phyloP scores from a whole-genome alignment of 202 grass and related monocot genomes.

The Musa balbisiana region DNA sequence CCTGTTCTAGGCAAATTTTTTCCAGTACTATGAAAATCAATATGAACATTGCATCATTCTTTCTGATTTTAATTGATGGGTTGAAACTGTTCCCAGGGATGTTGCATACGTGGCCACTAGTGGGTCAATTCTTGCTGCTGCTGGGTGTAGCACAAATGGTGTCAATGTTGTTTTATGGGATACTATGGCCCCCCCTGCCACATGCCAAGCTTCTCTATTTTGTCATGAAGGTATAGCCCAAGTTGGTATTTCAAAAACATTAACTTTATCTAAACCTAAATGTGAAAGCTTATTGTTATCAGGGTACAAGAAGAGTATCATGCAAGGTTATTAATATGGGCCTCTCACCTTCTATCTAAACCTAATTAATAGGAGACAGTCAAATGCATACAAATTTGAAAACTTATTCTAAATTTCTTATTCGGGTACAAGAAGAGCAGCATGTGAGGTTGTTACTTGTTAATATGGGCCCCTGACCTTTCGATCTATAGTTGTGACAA shows the following conservation, averaged over 20 bases:
- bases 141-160: conserved; percentile 68
- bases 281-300: no score
- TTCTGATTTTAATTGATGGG: conserved; percentile 10
- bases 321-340: no score
- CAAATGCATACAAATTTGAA: background rate
- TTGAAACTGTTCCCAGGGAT: conserved; percentile 56
- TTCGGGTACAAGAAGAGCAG: no score
- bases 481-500: no score
- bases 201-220: conserved; percentile 64
- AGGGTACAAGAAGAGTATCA: no score
- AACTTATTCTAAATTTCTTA: background rate
- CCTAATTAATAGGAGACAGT: background rate
- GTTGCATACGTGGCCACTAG: conserved; percentile 62
- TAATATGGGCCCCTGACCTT: no score
- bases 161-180: conserved; percentile 84
- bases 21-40: background rate
- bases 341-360: background rate
- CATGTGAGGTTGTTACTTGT: no score
- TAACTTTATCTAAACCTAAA: no score
- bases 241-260: no score
- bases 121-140: conserved; percentile 68
- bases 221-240: conserved; percentile 77
- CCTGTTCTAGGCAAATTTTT: background rate
- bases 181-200: conserved; percentile 70
- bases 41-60: background rate